Evolutionary conservation across 2,329 filamentous ascomycete species (phyloP), one percentile per base, ranked within the genome.

Genomic region (Phoma sp.): DNA sequence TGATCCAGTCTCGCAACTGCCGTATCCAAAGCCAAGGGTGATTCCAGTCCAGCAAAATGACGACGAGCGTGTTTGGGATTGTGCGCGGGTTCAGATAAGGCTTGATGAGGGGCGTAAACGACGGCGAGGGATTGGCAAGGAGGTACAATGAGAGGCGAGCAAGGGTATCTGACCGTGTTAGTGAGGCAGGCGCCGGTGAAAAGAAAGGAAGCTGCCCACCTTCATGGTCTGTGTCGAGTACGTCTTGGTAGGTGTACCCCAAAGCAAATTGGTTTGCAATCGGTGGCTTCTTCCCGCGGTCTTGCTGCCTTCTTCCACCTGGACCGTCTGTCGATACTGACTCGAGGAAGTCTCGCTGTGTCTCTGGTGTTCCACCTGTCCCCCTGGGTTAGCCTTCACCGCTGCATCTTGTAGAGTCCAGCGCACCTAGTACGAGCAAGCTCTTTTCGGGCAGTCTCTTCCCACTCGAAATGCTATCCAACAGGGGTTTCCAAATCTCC

Each of bases 201-300:
- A 4, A 6, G 11, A 7, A n/a, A 10, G 4, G 3, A 4, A 32
- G 14, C 8, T n/a, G 68, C 75, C 55, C 76, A 92, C 90, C 90
- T 81, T 97, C 93, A 75, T 96, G 92, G 72, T 97, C 93, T 52
- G 91, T 89, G 75, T 97, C 93, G 33, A 96, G 82, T 33, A 97
- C 91, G 76, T 97, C 91, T 73, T 96, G 91, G 77, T 96, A 97
- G 48, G 93, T 96, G 74, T 97, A 97, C 46, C 93, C 93, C 55
- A 97, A 79, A 9, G 93, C 93, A 75, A 96, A 96, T 71, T 89
- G 89, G 71, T 97, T 97, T 50, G 93, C 93, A 69, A 96, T 85
- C 22, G 91, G 91, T 2, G 91, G 89, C 57, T 84, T 83, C 73
- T 64, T 75, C 69, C 66, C 64, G 70, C 80, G 67, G 69, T 81